Base-by-base conservation (phyloP, 768 basidiomycete species). In the Suillus clintonianus region DNA sequence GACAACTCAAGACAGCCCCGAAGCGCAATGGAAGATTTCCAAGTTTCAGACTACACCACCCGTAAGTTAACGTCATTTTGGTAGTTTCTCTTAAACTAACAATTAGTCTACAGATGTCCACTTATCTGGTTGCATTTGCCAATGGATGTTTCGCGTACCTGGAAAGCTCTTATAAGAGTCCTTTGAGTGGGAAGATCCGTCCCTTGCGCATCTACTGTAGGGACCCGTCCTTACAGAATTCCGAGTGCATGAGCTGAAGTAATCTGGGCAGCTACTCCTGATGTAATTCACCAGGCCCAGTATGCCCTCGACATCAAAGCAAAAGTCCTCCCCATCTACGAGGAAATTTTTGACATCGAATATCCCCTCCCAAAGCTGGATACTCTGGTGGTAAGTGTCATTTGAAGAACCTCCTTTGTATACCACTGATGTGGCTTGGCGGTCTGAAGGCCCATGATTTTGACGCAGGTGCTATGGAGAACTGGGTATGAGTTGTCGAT, bases 321-420 rank as follows among this genome's bases (percentile, higher is more conserved):
- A 7, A 82, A 81, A 36, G 91, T 92, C 11, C 78, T 97, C 15
- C 95, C 95, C 17, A 73, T 95, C n/a, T 98, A 96, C 75, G 96
- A 99, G 77, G 82, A 90, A 72, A 84, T 97, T 61, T 98, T 98
- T 72, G 89, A 96, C 67, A 89, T 98, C 67, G 91, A 90, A 63
- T 99, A 90, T 74, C 94, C 96, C 27, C 83, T 99, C 32, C 94
- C 95, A 6, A 98, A 99, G 80, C 84, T 99, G 50, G 97, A 98
- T 72, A 96, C 95, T 2, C 82, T 99, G 15, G 92, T 94, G 62
- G 89, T 88, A 73, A 63, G 87, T 76, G 24, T 36, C 39, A 47
- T 22, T 61, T 45, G 14, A n/a, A 41, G 6, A 13, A 30, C 13
- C 6, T 3, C 3, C 10, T 41, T 30, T 27, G 13, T 19, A 11